Evolutionary conservation across 1,284 basidiomycete genomes (phyloP), one percentile per base, ranked within the genome.

Genomic region (Pulveroboletus sp.): DNA sequence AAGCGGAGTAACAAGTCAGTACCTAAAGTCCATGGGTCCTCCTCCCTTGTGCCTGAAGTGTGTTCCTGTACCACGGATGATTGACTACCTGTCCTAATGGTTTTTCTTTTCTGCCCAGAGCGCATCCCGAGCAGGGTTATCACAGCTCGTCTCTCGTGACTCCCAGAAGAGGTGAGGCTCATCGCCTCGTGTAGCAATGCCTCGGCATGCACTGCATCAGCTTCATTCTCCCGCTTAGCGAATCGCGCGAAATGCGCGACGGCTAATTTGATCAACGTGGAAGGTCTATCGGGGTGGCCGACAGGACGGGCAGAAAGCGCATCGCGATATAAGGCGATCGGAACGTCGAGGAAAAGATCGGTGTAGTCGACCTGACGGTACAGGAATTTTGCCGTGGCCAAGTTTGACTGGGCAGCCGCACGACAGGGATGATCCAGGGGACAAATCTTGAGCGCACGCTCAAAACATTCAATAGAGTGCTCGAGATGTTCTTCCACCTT

Each of bases 101-200:
- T n/a, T n/a, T n/a, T n/a, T n/a, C n/a, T n/a, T n/a, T n/a, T n/a
- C n/a, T n/a, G n/a, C n/a, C n/a, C n/a, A n/a, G n/a, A n/a, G n/a
- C n/a, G n/a, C n/a, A n/a, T n/a, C n/a, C n/a, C n/a, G n/a, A n/a
- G 67, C 70, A 36, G 11, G 45, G 45, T 12, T 2, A 49, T 6
- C 8, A 43, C 53, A 6, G 40, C 26, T 15, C 14, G 28, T 12
- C 35, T 25, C n/a, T 52, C 49, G 15, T 53, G n/a, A 10, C 55
- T 54, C 18, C 48, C 31, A 14, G 14, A 6, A 8, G 22, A 12
- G n/a, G 43, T 51, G 8, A 47, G 18, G 12, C 42, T 31, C 11
- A 43, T 24, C 14, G 29, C 51, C 6, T 39, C 31, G n/a, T 6
- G 8, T 5, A 52, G 20, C 7, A 46, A 20, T 26, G 4, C 29